Percentiles rank a stretch among this genome's conserved stretches.
phyloP scores from a whole-genome alignment of 2,329 filamentous ascomycete species.

The Ciborinia camelliae region DNA sequence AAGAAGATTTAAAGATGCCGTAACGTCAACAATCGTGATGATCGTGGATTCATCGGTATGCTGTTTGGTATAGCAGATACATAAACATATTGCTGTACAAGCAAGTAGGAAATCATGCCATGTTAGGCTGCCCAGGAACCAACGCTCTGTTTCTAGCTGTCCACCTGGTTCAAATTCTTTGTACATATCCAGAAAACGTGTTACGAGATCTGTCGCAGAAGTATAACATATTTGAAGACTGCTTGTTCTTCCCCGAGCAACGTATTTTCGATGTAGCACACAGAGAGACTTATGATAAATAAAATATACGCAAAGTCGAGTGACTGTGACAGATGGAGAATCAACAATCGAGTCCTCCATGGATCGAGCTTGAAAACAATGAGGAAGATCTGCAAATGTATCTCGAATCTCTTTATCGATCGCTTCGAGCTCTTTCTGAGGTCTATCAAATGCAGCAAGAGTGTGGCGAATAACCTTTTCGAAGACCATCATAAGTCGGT shows the following conservation, averaged over 20 bases:
- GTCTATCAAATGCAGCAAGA: constrained; percentile 24
- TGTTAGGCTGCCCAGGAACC: constrained; percentile 33
- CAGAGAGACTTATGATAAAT: constrained; percentile 34
- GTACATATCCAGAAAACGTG: constrained; percentile 31
- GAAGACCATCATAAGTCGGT: constrained; percentile 35
- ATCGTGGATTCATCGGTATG: not conserved
- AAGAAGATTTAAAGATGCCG: no score
- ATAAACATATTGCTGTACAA: constrained; percentile 31
- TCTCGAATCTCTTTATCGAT: constrained; percentile 30
- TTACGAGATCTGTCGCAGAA: constrained; percentile 28
- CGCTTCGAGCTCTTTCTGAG: not conserved
- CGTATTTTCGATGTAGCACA: constrained; percentile 35
- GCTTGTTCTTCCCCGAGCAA: constrained; percentile 25
- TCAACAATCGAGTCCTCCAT: constrained; percentile 29
- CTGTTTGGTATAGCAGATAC: not conserved
- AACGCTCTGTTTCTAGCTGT: constrained; percentile 29
- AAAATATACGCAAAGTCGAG: constrained; percentile 28
- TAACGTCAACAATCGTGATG: not conserved
- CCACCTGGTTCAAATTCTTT: constrained; percentile 32
- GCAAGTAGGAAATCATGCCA: constrained; percentile 35
- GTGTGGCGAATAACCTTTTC: constrained; percentile 34
- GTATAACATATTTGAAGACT: constrained; percentile 28
- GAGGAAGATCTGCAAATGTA: constrained; percentile 27
- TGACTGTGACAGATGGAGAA: constrained; percentile 30
- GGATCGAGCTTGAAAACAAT: constrained; percentile 24